These are phyloP conservation scores for Coemansia aciculifera DNA, from an alignment of 192 early-diverging fungal genomes.

Conservation along the genomic window DNA sequence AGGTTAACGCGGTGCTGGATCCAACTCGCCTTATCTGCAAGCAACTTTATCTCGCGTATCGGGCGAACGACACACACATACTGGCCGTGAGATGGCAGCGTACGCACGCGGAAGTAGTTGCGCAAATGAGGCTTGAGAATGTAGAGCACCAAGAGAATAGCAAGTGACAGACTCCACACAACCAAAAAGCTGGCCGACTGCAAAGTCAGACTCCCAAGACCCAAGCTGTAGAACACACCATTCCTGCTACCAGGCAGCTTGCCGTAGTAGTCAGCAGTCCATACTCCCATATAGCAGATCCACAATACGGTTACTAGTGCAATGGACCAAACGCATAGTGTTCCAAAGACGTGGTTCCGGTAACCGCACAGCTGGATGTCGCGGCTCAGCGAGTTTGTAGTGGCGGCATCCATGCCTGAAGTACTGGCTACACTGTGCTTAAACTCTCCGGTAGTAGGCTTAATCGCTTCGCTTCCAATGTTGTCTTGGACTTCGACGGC, in stretches of 20 bases:
- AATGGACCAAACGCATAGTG: constrained; percentile 20
- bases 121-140: constrained; percentile 39
- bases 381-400: constrained; percentile 4
- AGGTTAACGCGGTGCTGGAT: constrained; percentile 27
- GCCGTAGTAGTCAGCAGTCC: constrained; percentile 58
- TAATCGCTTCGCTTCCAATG: not conserved
- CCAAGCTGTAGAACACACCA: constrained; percentile 57
- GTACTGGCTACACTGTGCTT: not conserved
- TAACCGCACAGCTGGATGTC: constrained; percentile 26
- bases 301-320: constrained; percentile 32
- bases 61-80: constrained; percentile 57
- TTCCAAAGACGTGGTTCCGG: constrained; percentile 41
- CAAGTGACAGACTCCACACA: constrained; percentile 47
- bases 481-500: constrained; percentile 24
- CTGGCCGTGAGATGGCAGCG: constrained; percentile 39
- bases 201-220: constrained; percentile 54
- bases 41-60: constrained; percentile 47
- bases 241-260: constrained; percentile 17
- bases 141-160: constrained; percentile 2
- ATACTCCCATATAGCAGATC: constrained; percentile 43
- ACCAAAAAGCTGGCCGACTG: constrained; percentile 45
- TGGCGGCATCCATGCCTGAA: constrained; percentile 8
- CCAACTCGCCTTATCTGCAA: not conserved
- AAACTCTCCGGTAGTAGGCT: not conserved
- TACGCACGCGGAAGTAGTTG: constrained; percentile 59